phyloP scores from a whole-genome alignment of 495 filamentous ascomycete species.

The Daldinia bambusicola region DNA sequence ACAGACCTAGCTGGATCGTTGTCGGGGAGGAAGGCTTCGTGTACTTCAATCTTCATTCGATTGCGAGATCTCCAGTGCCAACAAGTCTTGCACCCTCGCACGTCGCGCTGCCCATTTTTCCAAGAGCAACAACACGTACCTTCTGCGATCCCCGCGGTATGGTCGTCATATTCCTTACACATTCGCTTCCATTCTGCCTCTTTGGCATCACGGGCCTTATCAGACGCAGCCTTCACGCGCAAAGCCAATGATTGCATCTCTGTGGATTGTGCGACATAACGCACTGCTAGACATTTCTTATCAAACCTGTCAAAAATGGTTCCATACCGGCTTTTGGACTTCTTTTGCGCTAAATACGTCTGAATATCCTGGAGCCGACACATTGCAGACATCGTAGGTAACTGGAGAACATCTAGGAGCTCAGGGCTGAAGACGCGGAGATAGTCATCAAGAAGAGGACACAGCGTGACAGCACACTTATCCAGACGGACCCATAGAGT shows the following conservation, averaged over 20 bases:
- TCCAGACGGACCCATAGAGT: slow-evolving; percentile 60
- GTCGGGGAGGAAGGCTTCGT: slow-evolving; percentile 60
- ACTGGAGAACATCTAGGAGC: slow-evolving; percentile 62
- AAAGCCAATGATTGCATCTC: slow-evolving; percentile 46
- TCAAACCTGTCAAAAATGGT: slow-evolving; percentile 59
- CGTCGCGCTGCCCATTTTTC: slow-evolving; percentile 49
- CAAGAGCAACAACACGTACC: slow-evolving; percentile 41
- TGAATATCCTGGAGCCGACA: slow-evolving; percentile 60
- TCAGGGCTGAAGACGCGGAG: slow-evolving; percentile 55
- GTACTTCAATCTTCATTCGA: slow-evolving; percentile 51
- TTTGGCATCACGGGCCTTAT: slow-evolving; percentile 47
- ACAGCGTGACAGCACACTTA: slow-evolving; percentile 44
- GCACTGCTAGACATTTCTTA: slow-evolving; percentile 55
- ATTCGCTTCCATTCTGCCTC: slow-evolving; percentile 51
- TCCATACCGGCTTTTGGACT: slow-evolving; percentile 16
- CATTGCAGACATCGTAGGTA: slow-evolving; percentile 57
- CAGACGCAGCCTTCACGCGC: slow-evolving; percentile 51
- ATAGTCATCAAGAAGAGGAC: slow-evolving; percentile 50
- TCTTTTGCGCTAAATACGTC: slow-evolving; percentile 54
- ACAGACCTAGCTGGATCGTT: slow-evolving; percentile 42
- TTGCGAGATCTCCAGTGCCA: slow-evolving; percentile 33
- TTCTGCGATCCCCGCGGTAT: slow-evolving; percentile 49
- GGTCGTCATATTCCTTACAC: slow-evolving; percentile 52
- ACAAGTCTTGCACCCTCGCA: slow-evolving; percentile 40
- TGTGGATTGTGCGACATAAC: slow-evolving; percentile 53